Percentiles rank a stretch among this genome's conserved stretches.
Evolutionary conservation across 305 asterid genomes (phyloP).

Genomic region (Fraxinus latifolia): DNA sequence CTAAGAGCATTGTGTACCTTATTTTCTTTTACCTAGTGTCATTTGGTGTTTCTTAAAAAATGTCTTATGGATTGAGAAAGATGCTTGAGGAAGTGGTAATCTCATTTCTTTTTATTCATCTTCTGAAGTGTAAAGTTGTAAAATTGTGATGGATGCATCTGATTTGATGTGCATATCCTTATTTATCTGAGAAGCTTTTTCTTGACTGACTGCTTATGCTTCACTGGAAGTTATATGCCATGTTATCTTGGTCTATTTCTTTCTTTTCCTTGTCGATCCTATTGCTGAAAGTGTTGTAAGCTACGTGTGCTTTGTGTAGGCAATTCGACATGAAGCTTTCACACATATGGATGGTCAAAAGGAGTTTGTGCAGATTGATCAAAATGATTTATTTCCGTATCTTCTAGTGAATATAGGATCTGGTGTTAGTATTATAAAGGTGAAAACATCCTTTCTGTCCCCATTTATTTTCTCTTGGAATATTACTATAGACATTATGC

Average conservation of each 20-base stretch:
- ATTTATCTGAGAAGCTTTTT: background rate
- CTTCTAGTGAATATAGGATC: conserved; percentile 96
- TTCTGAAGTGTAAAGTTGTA: background rate
- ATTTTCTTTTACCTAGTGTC: background rate
- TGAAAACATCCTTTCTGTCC: conserved; percentile 31
- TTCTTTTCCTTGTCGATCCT: background rate
- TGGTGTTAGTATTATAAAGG: conserved; percentile 99
- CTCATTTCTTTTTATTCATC: background rate
- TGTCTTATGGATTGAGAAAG: background rate
- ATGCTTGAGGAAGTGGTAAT: background rate
- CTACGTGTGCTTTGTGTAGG: conserved; percentile 44
- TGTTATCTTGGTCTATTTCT: background rate
- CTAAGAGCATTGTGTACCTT: background rate
- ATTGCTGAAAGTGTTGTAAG: conserved; percentile 11
- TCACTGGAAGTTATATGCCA: background rate
- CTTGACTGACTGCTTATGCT: background rate
- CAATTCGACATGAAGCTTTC: conserved; percentile 97
- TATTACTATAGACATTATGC: conserved; percentile 4
- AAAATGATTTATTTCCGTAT: conserved; percentile 87
- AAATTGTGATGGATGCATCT: background rate
- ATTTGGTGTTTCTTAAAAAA: background rate
- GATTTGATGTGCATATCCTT: background rate
- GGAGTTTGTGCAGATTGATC: conserved; percentile 93
- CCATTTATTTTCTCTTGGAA: background rate
- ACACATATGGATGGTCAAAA: conserved; percentile 93